Base-by-base conservation (phyloP, 148 eudicot species). In the Persicaria tinctoria region DNA sequence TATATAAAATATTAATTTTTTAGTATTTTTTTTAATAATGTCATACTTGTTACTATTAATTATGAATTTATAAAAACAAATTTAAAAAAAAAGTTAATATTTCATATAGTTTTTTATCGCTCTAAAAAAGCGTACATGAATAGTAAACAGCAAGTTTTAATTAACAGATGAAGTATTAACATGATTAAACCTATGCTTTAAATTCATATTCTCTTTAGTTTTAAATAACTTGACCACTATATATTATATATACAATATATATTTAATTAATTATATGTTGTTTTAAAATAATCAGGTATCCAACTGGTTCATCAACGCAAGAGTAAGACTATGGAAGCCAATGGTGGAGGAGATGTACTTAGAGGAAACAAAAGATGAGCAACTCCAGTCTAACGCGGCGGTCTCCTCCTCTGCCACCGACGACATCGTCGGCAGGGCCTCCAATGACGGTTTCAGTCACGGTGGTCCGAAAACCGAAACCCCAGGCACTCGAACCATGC, bases 271-370 rank as follows among this genome's bases (percentile, higher is more conserved):
- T n/a, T n/a, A n/a, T 70, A 46, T 70, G n/a, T 45, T 1, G 8
- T 14, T 8, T 11, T n/a, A 53, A 10, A 27, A 63, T 46, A 73
- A 17, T 69, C 73, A 95, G 99, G 99, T 96, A 27, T 96, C 99
- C 2, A 96, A 96, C 79, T 96, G 99, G 99, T 96, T 96, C 75
- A 96, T 96, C 17, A 96, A 96, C 56, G 99, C 99, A 68, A 85
- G 99, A 79, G 99, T 96, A 57, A 88, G 99, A 80, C 88, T 96
- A 54, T 96, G 99, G 99, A 96, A 96, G 74, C 99, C 99, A 8
- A 96, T 92, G 99, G 97, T 96, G 75, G 99, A 96, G 73, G 97
- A 96, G 72, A 96, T 96, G 99, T 96, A 96, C 83, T 18, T 89
- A 27, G 99, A 96, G 78, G 99, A 96, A 77, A 85, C 86, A 56